Base-by-base conservation (phyloP, 805 yeast genomes). In the Isabelozyma gotoi region DNA sequence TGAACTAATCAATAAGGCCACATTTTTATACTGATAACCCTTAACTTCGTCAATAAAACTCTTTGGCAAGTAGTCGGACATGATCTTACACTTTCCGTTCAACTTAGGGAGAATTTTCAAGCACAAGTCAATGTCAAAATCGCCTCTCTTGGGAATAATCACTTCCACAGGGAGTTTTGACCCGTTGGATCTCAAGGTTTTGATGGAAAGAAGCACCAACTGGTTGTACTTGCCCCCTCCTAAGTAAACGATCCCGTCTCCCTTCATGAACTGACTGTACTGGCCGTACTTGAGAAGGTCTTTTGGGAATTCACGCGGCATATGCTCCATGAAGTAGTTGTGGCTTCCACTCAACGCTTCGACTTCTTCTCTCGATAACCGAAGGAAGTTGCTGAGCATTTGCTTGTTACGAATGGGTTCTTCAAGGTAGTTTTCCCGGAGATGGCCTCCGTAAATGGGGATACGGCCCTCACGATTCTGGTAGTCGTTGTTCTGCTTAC, bases 41-140 rank as follows among this genome's bases (percentile, higher is more conserved):
- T 50, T 43, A 33, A 68, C 49, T 15, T 53, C 49, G 20, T 46
- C 44, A 39, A 57, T 48, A 12, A 57, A 34, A 1, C 41, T 27
- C 24, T 48, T 41, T 1, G 72, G 68, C 34, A 69, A 55, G 39
- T 54, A 60, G 43, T 82, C 80, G 14, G 76, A 73, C 64, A 88
- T 67, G 41, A 81, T 73, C 46, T 57, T 60, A 52, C 74, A 69
- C 27, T 47, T 49, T 7, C 62, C 72, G 49, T 67, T 64, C 36
- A 66, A 50, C 6, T 42, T 41, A 2, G 73, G 74, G 34, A 69
- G 55, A 33, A 67, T 46, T 24, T 43, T 48, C 41, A 54, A 51
- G 51, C 74, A 69, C 27, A 68, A 57, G 36, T 65, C 63, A 33
- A 53, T 46, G 48, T 68, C 71, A 45, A 52, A 65, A 42, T 68